Conservation (phyloP, 2,329 filamentous ascomycete genomes). For the Penicillium capsulatum region DNA sequence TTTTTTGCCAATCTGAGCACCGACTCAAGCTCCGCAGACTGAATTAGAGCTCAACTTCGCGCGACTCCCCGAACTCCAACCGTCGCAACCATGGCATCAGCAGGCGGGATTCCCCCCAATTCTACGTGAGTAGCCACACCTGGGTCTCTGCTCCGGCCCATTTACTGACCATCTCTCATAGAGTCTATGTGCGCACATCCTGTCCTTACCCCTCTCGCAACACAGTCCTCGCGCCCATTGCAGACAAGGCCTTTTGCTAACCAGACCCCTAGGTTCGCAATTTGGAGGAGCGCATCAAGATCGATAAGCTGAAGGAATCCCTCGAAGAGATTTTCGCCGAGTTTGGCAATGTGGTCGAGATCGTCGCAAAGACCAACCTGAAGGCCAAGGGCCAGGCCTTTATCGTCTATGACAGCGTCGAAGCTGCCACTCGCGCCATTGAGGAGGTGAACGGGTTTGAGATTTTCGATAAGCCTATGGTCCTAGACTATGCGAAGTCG, state of each 20-base stretch:
- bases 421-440: slow-evolving; percentile 74
- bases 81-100: slow-evolving; percentile 37
- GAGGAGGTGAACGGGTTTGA: slow-evolving; percentile 91
- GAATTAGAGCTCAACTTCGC: slow-evolving; percentile 17
- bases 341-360: slow-evolving; percentile 79
- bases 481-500: slow-evolving; percentile 73
- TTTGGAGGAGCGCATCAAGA: slow-evolving; percentile 86
- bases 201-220: slow-evolving; percentile 14
- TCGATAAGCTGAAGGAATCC: slow-evolving; percentile 68
- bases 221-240: slow-evolving; percentile 9
- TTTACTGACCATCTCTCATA: slow-evolving; percentile 21
- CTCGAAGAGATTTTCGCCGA: slow-evolving; percentile 77
- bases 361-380: slow-evolving; percentile 83
- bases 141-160: neutral
- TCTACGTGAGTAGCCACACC: slow-evolving; percentile 33
- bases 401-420: slow-evolving; percentile 78
- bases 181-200: slow-evolving; percentile 38
- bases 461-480: slow-evolving; percentile 86
- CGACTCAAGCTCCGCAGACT: slow-evolving; percentile 2
- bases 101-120: slow-evolving; percentile 35
- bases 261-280: slow-evolving; percentile 58
- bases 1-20: neutral
- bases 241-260: slow-evolving; percentile 11
- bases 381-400: slow-evolving; percentile 96
- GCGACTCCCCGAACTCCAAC: slow-evolving; percentile 19